Percentiles rank a stretch among this genome's conserved stretches.
Evolutionary conservation across 352 stramenopile species (phyloP).

Genomic region (Globisporangium nagaii): DNA sequence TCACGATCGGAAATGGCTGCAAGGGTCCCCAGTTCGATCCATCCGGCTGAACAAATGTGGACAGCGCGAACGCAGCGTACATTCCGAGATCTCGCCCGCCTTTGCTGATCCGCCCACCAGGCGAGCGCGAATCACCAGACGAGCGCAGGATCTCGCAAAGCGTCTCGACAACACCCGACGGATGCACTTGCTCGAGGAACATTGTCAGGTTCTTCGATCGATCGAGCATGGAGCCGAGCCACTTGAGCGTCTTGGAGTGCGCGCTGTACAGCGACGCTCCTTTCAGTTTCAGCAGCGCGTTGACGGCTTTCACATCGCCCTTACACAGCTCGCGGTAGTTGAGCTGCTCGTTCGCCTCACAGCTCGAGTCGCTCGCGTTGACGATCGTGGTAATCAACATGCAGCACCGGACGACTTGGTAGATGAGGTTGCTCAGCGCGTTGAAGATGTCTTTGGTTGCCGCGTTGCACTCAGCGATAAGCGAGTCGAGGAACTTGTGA

Average conservation of each 20-base stretch:
- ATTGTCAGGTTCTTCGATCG: slow-evolving; percentile 41
- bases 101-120: slow-evolving; percentile 41
- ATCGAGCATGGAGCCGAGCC: slow-evolving; percentile 74
- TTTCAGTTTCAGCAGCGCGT: slow-evolving; percentile 31
- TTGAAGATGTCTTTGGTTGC: neutral
- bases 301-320: slow-evolving; percentile 38
- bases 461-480: slow-evolving; percentile 4
- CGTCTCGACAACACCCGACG: slow-evolving; percentile 55
- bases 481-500: slow-evolving; percentile 17
- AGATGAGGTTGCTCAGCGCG: slow-evolving; percentile 27
- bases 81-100: slow-evolving; percentile 35
- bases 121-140: slow-evolving; percentile 39
- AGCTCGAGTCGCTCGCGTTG: slow-evolving; percentile 25
- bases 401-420: slow-evolving; percentile 51
- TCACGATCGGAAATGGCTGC: slow-evolving; percentile 55
- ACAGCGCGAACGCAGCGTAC: slow-evolving; percentile 62
- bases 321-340: slow-evolving; percentile 45
- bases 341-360: slow-evolving; percentile 2
- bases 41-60: slow-evolving; percentile 67
- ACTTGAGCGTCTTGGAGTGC: slow-evolving; percentile 67
- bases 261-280: slow-evolving; percentile 17
- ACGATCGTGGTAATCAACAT: slow-evolving; percentile 59
- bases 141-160: slow-evolving; percentile 51
- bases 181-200: slow-evolving; percentile 50
- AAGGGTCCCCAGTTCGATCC: slow-evolving; percentile 45